phyloP scores from a whole-genome alignment of 106 monocot genomes.

The Platanthera guangdongensis region DNA sequence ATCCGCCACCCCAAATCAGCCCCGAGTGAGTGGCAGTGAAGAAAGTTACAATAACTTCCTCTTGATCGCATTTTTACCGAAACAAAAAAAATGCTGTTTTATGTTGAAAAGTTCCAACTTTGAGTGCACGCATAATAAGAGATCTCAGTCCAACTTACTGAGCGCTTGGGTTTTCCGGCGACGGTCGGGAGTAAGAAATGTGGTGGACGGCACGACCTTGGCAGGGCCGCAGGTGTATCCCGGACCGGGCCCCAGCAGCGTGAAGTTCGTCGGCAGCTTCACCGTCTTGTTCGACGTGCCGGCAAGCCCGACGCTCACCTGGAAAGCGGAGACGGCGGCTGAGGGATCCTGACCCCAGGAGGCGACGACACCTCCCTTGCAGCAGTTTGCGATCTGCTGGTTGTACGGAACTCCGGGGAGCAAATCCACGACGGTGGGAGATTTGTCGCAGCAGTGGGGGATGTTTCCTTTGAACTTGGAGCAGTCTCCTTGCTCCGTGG shows the following conservation, averaged over 20 bases:
- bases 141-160: constrained; percentile 28
- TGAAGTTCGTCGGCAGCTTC: constrained; percentile 69
- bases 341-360: constrained; percentile 56
- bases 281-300: constrained; percentile 74
- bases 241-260: constrained; percentile 53
- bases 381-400: constrained; percentile 76
- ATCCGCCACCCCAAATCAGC: too few species aligned
- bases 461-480: constrained; percentile 69
- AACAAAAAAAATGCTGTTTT: too few species aligned
- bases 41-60: too few species aligned
- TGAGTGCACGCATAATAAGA: neutral
- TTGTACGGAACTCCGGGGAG: constrained; percentile 72
- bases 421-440: constrained; percentile 47
- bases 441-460: constrained; percentile 58
- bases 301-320: constrained; percentile 61
- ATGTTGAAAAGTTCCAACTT: too few species aligned
- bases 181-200: constrained; percentile 37
- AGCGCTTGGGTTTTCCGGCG: constrained; percentile 70
- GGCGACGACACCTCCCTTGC: constrained; percentile 53
- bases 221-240: constrained; percentile 76
- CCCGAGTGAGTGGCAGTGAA: too few species aligned
- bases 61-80: too few species aligned
- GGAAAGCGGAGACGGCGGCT: constrained; percentile 39
- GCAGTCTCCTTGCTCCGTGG: constrained; percentile 76
- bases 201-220: constrained; percentile 54